Conservation (phyloP, 1,284 basidiomycete species). For the Cryptococcus neoformans region DNA sequence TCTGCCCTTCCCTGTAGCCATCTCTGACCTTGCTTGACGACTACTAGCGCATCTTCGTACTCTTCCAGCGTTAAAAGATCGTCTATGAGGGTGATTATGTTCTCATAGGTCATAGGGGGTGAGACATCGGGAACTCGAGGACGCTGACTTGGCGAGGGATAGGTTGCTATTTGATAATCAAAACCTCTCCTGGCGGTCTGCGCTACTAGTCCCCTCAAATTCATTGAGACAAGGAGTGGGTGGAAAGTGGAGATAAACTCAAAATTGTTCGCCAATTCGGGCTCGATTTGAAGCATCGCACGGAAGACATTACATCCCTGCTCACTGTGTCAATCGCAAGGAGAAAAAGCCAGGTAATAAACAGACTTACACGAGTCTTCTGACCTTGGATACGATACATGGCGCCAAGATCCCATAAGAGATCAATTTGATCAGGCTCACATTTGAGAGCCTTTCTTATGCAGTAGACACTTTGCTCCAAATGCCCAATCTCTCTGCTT, state of each 20-base stretch:
- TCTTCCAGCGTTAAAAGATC: slow-evolving; percentile 70
- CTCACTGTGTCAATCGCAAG: no score
- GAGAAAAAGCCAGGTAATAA: not conserved
- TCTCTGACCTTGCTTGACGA: slow-evolving; percentile 71
- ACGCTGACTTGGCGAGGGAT: slow-evolving; percentile 32
- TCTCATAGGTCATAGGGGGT: slow-evolving; percentile 44
- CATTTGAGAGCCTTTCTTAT: slow-evolving; percentile 77
- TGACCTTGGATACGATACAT: slow-evolving; percentile 75
- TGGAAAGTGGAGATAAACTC: slow-evolving; percentile 76
- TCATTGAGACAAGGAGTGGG: slow-evolving; percentile 68
- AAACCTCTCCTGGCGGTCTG: slow-evolving; percentile 64
- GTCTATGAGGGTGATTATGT: slow-evolving; percentile 72
- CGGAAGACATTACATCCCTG: slow-evolving; percentile 74
- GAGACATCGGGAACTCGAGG: slow-evolving; percentile 11
- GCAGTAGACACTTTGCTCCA: slow-evolving; percentile 87
- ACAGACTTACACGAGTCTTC: slow-evolving; percentile 57
- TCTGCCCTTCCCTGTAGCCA: slow-evolving; percentile 83
- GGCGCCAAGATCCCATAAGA: slow-evolving; percentile 85
- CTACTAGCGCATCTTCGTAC: slow-evolving; percentile 65
- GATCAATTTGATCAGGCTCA: slow-evolving; percentile 75
- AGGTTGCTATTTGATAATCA: slow-evolving; percentile 52
- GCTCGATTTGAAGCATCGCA: slow-evolving; percentile 59
- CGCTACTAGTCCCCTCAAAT: slow-evolving; percentile 63
- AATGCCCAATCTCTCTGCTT: slow-evolving; percentile 15
- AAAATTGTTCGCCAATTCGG: slow-evolving; percentile 74